Conservation (phyloP, 345 rosid genomes). For the Cardamine occulta region DNA sequence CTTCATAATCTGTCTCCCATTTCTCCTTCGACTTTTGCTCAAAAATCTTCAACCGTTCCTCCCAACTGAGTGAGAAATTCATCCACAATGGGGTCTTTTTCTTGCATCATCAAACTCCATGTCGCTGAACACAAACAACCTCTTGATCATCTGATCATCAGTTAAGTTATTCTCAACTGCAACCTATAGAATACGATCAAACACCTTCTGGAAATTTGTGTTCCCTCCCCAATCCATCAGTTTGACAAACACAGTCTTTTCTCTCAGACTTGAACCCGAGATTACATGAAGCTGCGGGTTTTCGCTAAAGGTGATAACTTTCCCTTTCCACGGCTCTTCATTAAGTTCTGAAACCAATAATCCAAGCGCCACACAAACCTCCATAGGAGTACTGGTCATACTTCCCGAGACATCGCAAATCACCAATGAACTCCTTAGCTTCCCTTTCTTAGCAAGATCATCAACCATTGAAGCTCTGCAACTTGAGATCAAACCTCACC, state of each 20-base stretch:
- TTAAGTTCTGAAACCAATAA: slow-evolving; percentile 58
- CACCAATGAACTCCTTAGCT: slow-evolving; percentile 57
- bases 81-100: no score
- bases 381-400: slow-evolving; percentile 56
- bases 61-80: neutral
- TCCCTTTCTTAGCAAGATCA: slow-evolving; percentile 53
- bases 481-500: slow-evolving; percentile 42
- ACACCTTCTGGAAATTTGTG: slow-evolving; percentile 60
- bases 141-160: slow-evolving; percentile 61
- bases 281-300: slow-evolving; percentile 50
- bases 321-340: slow-evolving; percentile 69
- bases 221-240: slow-evolving; percentile 43
- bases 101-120: slow-evolving; percentile 54
- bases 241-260: slow-evolving; percentile 47
- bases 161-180: slow-evolving; percentile 49
- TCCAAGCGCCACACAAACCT: slow-evolving; percentile 63
- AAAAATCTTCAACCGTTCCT: neutral
- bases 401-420: slow-evolving; percentile 62
- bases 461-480: slow-evolving; percentile 64
- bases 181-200: slow-evolving; percentile 54
- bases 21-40: slow-evolving; percentile 13
- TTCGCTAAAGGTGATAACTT: slow-evolving; percentile 56
- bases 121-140: slow-evolving; percentile 68
- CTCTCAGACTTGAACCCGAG: slow-evolving; percentile 39
- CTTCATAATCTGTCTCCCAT: slow-evolving; percentile 58